Evolutionary conservation across 768 basidiomycete genomes (phyloP).

Genomic region (Coprinopsis strossmayeri): DNA sequence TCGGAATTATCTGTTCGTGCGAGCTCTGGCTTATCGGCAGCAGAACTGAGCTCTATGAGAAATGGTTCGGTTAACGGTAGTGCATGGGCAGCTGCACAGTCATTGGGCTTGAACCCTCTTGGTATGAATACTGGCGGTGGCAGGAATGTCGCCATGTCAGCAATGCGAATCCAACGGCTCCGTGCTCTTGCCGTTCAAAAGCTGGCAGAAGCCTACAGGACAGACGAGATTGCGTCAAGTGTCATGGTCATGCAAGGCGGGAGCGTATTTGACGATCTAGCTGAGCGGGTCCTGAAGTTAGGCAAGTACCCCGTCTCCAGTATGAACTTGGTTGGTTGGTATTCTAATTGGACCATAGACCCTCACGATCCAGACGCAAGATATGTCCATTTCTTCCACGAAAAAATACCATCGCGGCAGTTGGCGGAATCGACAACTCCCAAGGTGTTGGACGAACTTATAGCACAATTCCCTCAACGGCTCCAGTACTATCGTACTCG

Average conservation of each 20-base stretch:
- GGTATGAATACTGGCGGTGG: conserved; percentile 48
- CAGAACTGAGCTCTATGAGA: conserved; percentile 64
- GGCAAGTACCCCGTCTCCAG: conserved; percentile 23
- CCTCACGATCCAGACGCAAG: conserved; percentile 71
- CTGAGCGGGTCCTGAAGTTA: conserved; percentile 73
- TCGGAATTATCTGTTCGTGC: conserved; percentile 85
- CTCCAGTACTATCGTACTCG: conserved; percentile 84
- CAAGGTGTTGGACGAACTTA: conserved; percentile 72
- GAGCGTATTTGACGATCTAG: conserved; percentile 88
- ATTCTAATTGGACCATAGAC: conserved; percentile 35
- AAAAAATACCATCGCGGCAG: conserved; percentile 92
- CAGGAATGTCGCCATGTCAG: conserved; percentile 76
- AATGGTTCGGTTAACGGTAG: conserved; percentile 34
- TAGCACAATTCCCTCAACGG: conserved; percentile 62
- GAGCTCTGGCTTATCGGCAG: conserved; percentile 73
- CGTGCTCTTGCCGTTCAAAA: conserved; percentile 82
- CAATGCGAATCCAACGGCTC: conserved; percentile 75
- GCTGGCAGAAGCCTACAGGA: conserved; percentile 77
- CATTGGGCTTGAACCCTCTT: conserved; percentile 54
- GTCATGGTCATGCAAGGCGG: conserved; percentile 96
- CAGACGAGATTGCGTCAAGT: conserved; percentile 87
- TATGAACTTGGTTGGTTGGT: background rate
- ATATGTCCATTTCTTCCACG: conserved; percentile 93
- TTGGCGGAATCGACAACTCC: conserved; percentile 81
- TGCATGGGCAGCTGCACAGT: conserved; percentile 60